Evolutionary conservation across 139 green algal species (phyloP).

Genomic region (Auxenochlorella protothecoides): DNA sequence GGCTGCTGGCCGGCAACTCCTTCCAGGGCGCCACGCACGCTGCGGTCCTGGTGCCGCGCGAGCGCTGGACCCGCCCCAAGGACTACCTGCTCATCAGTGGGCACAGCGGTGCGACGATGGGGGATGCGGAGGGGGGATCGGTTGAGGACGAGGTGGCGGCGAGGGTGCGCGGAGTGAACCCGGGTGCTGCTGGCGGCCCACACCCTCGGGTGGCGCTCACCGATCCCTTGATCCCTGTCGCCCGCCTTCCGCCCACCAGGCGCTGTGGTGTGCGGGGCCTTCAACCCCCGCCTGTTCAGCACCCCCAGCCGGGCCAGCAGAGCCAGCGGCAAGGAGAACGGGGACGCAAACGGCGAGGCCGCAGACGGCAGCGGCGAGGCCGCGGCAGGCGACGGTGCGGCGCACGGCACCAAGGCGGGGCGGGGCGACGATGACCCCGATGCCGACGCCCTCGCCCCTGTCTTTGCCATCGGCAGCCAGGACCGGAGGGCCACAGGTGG

Average conservation of each 20-base stretch:
- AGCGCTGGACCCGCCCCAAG: slow-evolving; percentile 17
- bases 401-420: background rate
- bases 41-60: slow-evolving; percentile 41
- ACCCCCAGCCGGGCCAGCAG: background rate
- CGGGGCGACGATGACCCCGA: no score
- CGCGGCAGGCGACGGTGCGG: background rate
- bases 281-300: slow-evolving; percentile 61
- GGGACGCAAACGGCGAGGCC: background rate
- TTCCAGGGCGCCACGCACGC: slow-evolving; percentile 48
- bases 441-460: slow-evolving; percentile 6
- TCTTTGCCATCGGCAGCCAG: slow-evolving; percentile 56
- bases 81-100: slow-evolving; percentile 29
- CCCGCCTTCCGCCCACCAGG: slow-evolving; percentile 44
- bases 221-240: no score
- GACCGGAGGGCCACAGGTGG: slow-evolving; percentile 26
- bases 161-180: no score
- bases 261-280: slow-evolving; percentile 48
- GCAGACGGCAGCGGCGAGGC: background rate
- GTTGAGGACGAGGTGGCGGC: no score
- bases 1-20: slow-evolving; percentile 51
- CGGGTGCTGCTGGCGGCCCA: no score
- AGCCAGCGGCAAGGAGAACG: slow-evolving; percentile 1
- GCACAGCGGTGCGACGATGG: slow-evolving; percentile 8
- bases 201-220: no score
- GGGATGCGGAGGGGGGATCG: no score